phyloP scores from a whole-genome alignment of 2,329 filamentous ascomycete genomes.

The Xylariaceae sp. region DNA sequence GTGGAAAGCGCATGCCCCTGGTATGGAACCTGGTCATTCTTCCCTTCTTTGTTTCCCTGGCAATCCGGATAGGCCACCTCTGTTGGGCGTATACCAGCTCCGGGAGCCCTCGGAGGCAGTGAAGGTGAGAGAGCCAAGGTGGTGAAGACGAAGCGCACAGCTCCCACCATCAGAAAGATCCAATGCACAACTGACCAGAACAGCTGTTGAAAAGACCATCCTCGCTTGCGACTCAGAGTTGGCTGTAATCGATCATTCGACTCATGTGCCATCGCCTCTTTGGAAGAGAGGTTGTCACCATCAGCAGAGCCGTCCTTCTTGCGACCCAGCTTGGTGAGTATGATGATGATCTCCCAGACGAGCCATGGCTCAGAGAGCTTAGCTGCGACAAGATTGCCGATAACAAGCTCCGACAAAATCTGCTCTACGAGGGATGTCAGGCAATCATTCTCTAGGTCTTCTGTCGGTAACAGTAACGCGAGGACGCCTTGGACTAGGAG shows the following conservation, averaged over 20 bases:
- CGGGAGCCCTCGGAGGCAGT: conserved; percentile 48
- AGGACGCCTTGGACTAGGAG: conserved; percentile 79
- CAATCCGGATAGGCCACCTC: conserved; percentile 25
- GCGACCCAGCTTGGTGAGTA: conserved; percentile 47
- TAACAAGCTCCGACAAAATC: conserved; percentile 82
- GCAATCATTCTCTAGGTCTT: conserved; percentile 85
- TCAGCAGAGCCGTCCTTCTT: conserved; percentile 22
- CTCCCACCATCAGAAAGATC: conserved; percentile 50
- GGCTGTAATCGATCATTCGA: not conserved
- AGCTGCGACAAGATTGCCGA: conserved; percentile 74
- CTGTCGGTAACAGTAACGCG: conserved; percentile 79
- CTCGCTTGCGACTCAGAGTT: conserved; percentile 10
- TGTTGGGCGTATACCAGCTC: conserved; percentile 20
- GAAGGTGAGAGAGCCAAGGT: conserved; percentile 64
- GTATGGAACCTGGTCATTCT: conserved; percentile 12
- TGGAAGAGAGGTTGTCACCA: conserved; percentile 7
- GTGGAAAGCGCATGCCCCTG: conserved; percentile 13
- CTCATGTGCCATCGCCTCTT: conserved; percentile 6
- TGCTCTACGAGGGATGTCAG: conserved; percentile 78
- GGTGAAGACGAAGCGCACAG: conserved; percentile 59
- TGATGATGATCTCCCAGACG: conserved; percentile 77
- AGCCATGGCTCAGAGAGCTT: conserved; percentile 85
- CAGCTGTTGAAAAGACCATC: conserved; percentile 40
- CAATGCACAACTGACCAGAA: conserved; percentile 55
- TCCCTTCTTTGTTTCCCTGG: conserved; percentile 24